Evolutionary conservation across 495 filamentous ascomycete genomes (phyloP).

Genomic region (Chaetomium cochliodes): DNA sequence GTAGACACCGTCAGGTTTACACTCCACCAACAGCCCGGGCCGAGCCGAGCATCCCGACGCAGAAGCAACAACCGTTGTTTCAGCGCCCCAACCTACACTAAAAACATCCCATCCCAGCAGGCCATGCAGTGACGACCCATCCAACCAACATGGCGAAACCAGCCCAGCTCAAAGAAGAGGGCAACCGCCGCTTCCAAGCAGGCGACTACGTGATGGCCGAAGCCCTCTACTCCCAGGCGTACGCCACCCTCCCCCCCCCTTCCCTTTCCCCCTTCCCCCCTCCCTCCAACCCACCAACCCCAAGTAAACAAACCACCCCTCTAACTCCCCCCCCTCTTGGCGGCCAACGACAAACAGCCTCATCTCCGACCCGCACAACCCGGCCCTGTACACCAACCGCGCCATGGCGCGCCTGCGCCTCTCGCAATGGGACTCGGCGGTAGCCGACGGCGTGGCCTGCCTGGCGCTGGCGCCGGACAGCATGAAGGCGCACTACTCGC

Average conservation of each 20-base stretch:
- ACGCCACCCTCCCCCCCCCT: conserved; percentile 44
- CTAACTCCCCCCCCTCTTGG: not conserved
- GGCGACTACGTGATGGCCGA: conserved; percentile 76
- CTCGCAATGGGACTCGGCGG: conserved; percentile 67
- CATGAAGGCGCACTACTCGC: conserved; percentile 81
- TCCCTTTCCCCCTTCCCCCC: not conserved
- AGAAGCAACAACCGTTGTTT: not conserved
- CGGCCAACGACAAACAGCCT: too few relatives aligned
- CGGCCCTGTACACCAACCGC: conserved; percentile 79
- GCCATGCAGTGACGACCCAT: conserved; percentile 9
- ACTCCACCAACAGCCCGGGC: too few relatives aligned
- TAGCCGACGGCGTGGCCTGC: conserved; percentile 73
- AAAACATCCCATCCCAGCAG: not conserved
- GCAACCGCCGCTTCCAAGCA: conserved; percentile 61
- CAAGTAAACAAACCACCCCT: not conserved
- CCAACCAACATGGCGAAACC: conserved; percentile 18
- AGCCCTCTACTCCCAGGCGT: conserved; percentile 82
- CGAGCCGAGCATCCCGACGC: not conserved
- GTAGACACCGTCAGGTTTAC: too few relatives aligned
- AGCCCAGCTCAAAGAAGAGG: conserved; percentile 54
- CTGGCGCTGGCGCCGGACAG: conserved; percentile 64
- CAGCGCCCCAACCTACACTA: too few relatives aligned
- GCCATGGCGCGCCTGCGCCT: conserved; percentile 79
- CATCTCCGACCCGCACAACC: conserved; percentile 59
- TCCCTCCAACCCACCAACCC: too few relatives aligned